Percentiles rank a stretch among this genome's conserved stretches.
Evolutionary conservation across 1,139 yeast genomes (phyloP).

Genomic region (Suhomyces bokatorum): DNA sequence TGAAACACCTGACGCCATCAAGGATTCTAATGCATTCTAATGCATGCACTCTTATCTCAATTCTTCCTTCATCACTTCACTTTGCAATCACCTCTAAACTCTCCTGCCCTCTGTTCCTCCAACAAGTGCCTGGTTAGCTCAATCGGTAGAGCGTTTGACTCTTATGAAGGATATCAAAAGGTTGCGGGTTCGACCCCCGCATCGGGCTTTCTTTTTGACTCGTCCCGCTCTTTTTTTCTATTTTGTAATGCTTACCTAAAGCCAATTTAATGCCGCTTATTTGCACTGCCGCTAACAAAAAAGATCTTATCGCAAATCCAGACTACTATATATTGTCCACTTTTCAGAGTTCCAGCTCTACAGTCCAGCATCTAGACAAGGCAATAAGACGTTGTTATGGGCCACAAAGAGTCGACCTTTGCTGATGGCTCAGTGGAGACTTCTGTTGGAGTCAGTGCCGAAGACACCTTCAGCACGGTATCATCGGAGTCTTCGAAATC

Average conservation of each 20-base stretch:
- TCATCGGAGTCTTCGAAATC: constrained; percentile 4
- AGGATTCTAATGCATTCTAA: no score
- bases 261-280: no score
- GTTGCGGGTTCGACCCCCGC: constrained; percentile 55
- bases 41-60: no score
- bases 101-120: neutral
- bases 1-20: no score
- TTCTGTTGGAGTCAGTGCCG: neutral
- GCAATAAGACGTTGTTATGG: neutral
- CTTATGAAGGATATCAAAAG: constrained; percentile 33
- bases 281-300: no score
- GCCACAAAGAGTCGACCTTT: neutral
- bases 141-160: constrained; percentile 20
- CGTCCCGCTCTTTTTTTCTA: neutral
- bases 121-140: constrained; percentile 17
- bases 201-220: constrained; percentile 33
- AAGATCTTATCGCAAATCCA: neutral
- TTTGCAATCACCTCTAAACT: no score
- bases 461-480: neutral
- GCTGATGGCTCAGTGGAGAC: neutral
- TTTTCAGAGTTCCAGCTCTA: neutral
- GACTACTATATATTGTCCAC: neutral
- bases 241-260: neutral
- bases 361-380: neutral
- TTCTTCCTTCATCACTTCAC: no score